Evolutionary conservation across 805 yeast species (phyloP).

Genomic region (Suhomyces tanzawaensis): DNA sequence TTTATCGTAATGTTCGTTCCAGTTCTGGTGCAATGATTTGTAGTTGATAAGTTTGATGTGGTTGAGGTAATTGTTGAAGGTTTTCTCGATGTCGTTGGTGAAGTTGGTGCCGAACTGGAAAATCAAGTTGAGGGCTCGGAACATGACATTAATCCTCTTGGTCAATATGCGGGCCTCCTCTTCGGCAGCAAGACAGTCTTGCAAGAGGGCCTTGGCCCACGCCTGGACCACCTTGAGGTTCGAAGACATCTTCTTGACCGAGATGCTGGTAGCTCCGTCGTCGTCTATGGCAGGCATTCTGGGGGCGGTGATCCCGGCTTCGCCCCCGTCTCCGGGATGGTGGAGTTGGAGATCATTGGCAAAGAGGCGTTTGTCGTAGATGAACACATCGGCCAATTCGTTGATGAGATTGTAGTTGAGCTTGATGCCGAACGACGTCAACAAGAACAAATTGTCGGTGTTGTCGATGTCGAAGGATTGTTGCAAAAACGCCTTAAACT

Average conservation of each 20-base stretch:
- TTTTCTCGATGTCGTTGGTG: slow-evolving; percentile 48
- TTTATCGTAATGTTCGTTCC: slow-evolving; percentile 33
- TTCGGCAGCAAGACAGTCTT: slow-evolving; percentile 36
- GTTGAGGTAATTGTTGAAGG: slow-evolving; percentile 38
- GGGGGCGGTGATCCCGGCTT: neutral
- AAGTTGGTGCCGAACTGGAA: slow-evolving; percentile 50
- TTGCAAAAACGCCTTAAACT: slow-evolving; percentile 29
- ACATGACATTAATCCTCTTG: slow-evolving; percentile 38
- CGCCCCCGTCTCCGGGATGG: neutral
- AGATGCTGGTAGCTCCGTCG: neutral
- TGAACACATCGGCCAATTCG: slow-evolving; percentile 55
- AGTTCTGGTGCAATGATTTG: slow-evolving; percentile 40
- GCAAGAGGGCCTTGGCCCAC: slow-evolving; percentile 49
- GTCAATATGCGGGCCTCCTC: slow-evolving; percentile 26
- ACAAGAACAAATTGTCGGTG: slow-evolving; percentile 42
- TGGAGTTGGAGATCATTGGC: slow-evolving; percentile 21
- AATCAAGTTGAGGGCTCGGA: slow-evolving; percentile 47
- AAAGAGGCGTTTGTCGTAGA: slow-evolving; percentile 62
- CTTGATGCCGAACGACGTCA: slow-evolving; percentile 65
- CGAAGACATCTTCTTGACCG: slow-evolving; percentile 2
- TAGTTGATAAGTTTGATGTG: slow-evolving; percentile 36
- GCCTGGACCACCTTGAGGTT: slow-evolving; percentile 46
- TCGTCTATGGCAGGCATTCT: neutral
- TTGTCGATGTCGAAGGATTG: slow-evolving; percentile 27
- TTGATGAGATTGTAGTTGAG: slow-evolving; percentile 52